Evolutionary conservation across 306 rosid species (phyloP), one percentile per base, ranked within the genome.

Genomic region (Vigna hirtella): DNA sequence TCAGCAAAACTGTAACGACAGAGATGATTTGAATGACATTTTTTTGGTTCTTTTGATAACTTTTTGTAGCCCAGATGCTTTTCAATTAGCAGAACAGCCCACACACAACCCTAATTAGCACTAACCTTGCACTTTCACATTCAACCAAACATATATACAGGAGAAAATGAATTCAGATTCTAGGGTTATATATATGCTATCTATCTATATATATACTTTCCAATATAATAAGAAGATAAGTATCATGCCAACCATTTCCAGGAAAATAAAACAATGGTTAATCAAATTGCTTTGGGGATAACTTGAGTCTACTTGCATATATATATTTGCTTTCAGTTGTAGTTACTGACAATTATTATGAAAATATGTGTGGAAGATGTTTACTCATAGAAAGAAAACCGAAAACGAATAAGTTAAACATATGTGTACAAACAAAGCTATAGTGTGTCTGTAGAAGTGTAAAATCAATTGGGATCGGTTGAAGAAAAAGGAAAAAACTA

Each of bases 171-270:
- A 67, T 53, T 47, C 67, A 73, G 51, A 81, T 73, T 26, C 28
- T 26, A 26, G 28, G 28, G 28, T 26, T 26, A 26, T 26, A 26
- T 26, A 26, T 26, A 26, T 26, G 28, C 28, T 26, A 26, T 26
- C 28, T 26, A 26, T 26, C 28, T 26, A 26, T 55, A 32, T 5
- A 64, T 43, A 64, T 50, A 40, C 26, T 65, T 85, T 75, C 28
- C 73, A 43, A 74, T 40, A n/a, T 26, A 26, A 1, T 74, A 20
- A 70, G 61, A 64, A 69, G 66, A 64, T 62, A 70, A 66, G 15
- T 76, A 70, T 72, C 79, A 72, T 77, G 82, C 70, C 84, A 70
- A 66, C 81, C 68, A 64, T 61, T 53, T 11, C 28, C 32, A 28
- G 34, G 48, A 13, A 10, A 28, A 57, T 56, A 32, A 40, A 16